Evolutionary conservation across 176 grass and related monocot species (phyloP).

Genomic region (Tillandsia leiboldiana): DNA sequence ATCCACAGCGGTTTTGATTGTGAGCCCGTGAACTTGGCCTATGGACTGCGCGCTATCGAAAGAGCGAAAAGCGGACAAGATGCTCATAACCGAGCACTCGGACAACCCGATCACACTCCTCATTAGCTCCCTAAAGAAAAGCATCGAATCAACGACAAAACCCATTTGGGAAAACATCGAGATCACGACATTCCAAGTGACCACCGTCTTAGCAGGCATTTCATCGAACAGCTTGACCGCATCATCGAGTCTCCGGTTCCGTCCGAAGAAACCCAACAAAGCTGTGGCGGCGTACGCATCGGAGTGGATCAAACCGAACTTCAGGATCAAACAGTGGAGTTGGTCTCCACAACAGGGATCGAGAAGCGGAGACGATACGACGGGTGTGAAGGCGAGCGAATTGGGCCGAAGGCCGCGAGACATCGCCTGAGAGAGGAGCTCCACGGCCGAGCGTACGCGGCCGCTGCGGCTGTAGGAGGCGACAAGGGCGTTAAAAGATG

Average conservation of each 20-base stretch:
- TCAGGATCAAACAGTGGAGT: slow-evolving; percentile 53
- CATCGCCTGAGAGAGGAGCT: slow-evolving; percentile 48
- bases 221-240: slow-evolving; percentile 47
- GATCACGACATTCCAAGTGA: slow-evolving; percentile 66
- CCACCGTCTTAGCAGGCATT: slow-evolving; percentile 48
- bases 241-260: slow-evolving; percentile 18
- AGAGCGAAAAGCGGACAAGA: slow-evolving; percentile 39
- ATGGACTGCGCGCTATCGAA: slow-evolving; percentile 10
- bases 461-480: slow-evolving; percentile 26
- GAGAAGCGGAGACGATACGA: slow-evolving; percentile 36
- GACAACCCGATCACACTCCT: slow-evolving; percentile 26
- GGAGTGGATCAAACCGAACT: slow-evolving; percentile 36
- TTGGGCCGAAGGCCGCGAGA: slow-evolving; percentile 37
- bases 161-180: slow-evolving; percentile 32
- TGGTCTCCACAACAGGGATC: slow-evolving; percentile 23
- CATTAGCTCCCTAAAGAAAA: slow-evolving; percentile 49
- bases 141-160: slow-evolving; percentile 16
- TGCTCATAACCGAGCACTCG: slow-evolving; percentile 46
- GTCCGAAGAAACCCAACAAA: slow-evolving; percentile 34
- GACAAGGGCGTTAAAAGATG: slow-evolving; percentile 57
- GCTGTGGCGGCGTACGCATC: slow-evolving; percentile 51
- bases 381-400: slow-evolving; percentile 52
- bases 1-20: slow-evolving; percentile 36
- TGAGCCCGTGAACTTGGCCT: slow-evolving; percentile 40
- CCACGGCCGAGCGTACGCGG: slow-evolving; percentile 27